Evolutionary conservation across 371 early-diverging fungal species (phyloP), one percentile per base, ranked within the genome.

Genomic region (Mortierella sp.): DNA sequence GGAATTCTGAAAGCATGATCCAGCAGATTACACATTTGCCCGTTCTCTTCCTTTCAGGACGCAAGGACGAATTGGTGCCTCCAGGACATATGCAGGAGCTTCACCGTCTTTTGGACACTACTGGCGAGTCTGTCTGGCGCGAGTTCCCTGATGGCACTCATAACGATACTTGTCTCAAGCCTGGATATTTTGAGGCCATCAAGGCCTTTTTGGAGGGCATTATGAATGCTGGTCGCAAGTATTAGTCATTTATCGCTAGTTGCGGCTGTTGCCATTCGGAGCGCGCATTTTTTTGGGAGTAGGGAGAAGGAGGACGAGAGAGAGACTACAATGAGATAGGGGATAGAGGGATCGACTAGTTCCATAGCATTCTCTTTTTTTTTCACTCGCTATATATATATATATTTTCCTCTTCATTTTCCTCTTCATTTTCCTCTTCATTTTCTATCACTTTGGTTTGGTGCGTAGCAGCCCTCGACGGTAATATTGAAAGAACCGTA

Each of bases 81-180:
- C 95, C 95, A 38, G 77, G 88, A 10, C 98, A 98, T 83, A 98
- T 98, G 99, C 73, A 84, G 7, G 83, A 89, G 72, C 91, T 99
- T 16, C 91, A 90, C 75, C 93, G 94, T 72, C 80, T 93, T 34
- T 89, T 93, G 60, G 88, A 89, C 38, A 92, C 94, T 7, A 89
- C 91, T 26, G 93, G 88, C 14, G 80, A 77, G 10, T 90, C 92
- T 63, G 84, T 88, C 9, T 92, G 89, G 89, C 88, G 89, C 31
- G 90, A 89, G 81, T 96, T 99, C 87, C 85, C 89, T 16, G 78
- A 92, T 38, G 98, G 98, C 13, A 95, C 91, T 73, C 99, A 98
- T 88, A 98, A 99, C 84, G 98, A 99, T 77, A 98, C 98, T 9
- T 95, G 95, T 76, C 78, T 96, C 74, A 96, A 98, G 89, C 90